A percentile compares a stretch with the other conserved stretches of the same genome.
These are phyloP conservation scores for Haberlea rhodopensis DNA, from an alignment of 257 asterid genomes.

Conservation along the genomic window DNA sequence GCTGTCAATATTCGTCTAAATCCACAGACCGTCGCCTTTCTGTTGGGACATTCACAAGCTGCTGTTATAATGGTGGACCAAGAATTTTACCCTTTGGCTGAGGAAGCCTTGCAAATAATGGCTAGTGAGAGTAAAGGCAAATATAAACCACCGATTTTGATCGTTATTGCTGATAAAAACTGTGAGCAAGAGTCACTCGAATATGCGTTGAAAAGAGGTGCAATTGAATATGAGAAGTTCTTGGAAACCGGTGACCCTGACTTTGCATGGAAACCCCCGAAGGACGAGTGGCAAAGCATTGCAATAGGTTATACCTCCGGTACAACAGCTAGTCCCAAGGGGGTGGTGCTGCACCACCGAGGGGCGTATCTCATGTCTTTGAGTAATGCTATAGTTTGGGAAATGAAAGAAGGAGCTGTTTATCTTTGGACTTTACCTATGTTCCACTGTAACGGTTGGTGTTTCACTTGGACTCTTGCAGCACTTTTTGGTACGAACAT, in stretches of 20 bases:
- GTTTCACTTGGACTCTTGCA: conserved; percentile 88
- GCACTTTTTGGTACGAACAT: conserved; percentile 84
- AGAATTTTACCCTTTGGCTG: conserved; percentile 70
- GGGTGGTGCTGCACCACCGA: conserved; percentile 91
- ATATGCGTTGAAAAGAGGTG: conserved; percentile 70
- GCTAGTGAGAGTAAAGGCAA: conserved; percentile 43
- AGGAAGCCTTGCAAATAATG: conserved; percentile 63
- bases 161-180: conserved; percentile 69
- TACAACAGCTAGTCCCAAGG: conserved; percentile 95
- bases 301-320: conserved; percentile 92
- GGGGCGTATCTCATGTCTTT: conserved; percentile 94
- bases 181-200: conserved; percentile 60
- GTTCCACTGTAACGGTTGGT: conserved; percentile 99
- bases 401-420: conserved; percentile 73
- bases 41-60: conserved; percentile 71
- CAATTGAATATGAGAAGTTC: conserved; percentile 74
- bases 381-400: conserved; percentile 69
- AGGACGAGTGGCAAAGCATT: conserved; percentile 96
- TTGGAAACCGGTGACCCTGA: conserved; percentile 69
- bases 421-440: conserved; percentile 92
- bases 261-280: conserved; percentile 76
- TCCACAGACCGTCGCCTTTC: conserved; percentile 76
- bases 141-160: conserved; percentile 50
- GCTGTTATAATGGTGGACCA: conserved; percentile 83
- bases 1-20: conserved; percentile 88